Evolutionary conservation across 2,329 filamentous ascomycete genomes (phyloP).

Genomic region (Chrysoporthe cubensis): DNA sequence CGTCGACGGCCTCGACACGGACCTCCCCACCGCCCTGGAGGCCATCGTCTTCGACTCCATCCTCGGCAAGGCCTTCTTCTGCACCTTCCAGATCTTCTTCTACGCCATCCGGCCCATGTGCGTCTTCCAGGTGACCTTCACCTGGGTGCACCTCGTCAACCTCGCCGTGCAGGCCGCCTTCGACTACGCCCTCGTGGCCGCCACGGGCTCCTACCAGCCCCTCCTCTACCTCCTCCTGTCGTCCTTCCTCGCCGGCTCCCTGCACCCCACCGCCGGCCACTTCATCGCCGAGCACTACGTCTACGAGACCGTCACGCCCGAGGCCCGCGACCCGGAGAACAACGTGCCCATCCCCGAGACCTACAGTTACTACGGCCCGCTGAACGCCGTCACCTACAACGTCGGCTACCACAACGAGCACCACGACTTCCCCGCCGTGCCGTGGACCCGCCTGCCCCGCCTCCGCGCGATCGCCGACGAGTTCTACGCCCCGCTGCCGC

Average conservation of each 20-base stretch:
- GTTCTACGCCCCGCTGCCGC: slow-evolving; percentile 88
- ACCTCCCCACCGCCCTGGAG: slow-evolving; percentile 90
- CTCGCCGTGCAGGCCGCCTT: slow-evolving; percentile 76
- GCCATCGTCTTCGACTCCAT: slow-evolving; percentile 93
- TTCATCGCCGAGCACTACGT: slow-evolving; percentile 99
- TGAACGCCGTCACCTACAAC: slow-evolving; percentile 95
- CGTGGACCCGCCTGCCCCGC: slow-evolving; percentile 84
- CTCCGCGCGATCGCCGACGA: slow-evolving; percentile 82
- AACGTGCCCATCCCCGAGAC: slow-evolving; percentile 81
- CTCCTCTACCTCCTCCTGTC: slow-evolving; percentile 84
- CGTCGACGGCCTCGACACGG: slow-evolving; percentile 93
- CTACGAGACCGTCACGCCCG: slow-evolving; percentile 65
- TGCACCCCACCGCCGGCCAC: slow-evolving; percentile 94
- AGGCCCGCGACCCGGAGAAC: slow-evolving; percentile 61
- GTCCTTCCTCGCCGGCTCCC: slow-evolving; percentile 89
- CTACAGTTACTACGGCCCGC: slow-evolving; percentile 91
- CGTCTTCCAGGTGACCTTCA: slow-evolving; percentile 87
- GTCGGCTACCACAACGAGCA: slow-evolving; percentile 98
- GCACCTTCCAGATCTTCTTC: slow-evolving; percentile 98
- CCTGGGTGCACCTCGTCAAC: slow-evolving; percentile 82
- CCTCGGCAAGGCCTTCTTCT: slow-evolving; percentile 97
- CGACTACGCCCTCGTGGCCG: slow-evolving; percentile 69
- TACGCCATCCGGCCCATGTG: slow-evolving; percentile 96
- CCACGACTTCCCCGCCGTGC: slow-evolving; percentile 96
- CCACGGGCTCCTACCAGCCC: slow-evolving; percentile 61